phyloP scores from a whole-genome alignment of 2,329 filamentous ascomycete genomes.

The Alternaria consortialis region DNA sequence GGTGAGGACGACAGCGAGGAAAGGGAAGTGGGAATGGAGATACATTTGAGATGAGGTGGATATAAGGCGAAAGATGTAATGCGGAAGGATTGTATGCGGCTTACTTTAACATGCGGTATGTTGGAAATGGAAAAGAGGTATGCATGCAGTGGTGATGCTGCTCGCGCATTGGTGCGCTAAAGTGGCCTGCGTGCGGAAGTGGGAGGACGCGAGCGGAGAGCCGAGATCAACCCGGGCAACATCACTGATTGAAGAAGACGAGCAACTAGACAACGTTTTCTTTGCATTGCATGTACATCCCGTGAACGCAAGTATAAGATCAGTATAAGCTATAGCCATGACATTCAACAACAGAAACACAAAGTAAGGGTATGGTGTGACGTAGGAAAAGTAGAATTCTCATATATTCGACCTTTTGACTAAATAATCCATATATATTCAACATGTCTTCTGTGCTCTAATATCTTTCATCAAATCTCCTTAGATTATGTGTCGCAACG shows the following conservation, averaged over 20 bases:
- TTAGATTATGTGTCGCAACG: no score
- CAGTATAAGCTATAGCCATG: not conserved
- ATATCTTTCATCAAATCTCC: no score
- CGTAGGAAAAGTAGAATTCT: not conserved
- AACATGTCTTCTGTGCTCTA: no score
- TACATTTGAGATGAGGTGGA: not conserved
- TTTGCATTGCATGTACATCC: not conserved
- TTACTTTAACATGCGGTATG: not conserved
- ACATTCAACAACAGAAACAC: not conserved
- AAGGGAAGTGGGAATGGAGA: not conserved
- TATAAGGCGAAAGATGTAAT: not conserved
- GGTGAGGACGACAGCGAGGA: not conserved
- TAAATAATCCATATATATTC: no score
- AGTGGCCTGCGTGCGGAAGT: not conserved
- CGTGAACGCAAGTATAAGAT: no score
- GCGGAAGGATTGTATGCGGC: not conserved
- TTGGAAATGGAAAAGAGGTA: not conserved
- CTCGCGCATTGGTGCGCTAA: not conserved
- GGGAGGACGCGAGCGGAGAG: slow-evolving; percentile 20
- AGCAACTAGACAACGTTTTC: not conserved
- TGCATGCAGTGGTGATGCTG: not conserved
- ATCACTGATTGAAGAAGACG: not conserved
- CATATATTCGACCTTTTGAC: not conserved
- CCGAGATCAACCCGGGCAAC: slow-evolving; percentile 9
- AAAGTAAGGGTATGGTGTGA: not conserved